Evolutionary conservation across 192 early-diverging fungal species (phyloP), one percentile per base, ranked within the genome.

Genomic region (Coemansia sp.): DNA sequence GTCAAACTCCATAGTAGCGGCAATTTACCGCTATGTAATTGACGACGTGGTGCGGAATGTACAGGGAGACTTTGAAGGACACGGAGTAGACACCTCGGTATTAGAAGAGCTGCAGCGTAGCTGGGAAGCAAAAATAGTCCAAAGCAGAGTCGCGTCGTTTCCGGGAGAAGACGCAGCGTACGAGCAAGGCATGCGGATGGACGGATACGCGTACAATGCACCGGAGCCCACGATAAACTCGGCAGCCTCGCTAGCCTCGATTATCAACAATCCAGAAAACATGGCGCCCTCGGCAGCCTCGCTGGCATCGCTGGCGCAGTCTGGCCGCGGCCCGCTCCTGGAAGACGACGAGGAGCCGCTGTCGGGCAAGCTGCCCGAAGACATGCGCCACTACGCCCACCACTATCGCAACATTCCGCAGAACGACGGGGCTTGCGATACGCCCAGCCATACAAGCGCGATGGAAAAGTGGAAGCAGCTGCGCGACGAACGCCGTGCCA

Each of bases 31-130:
- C 36, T 86, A 85, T 62, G 89, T 98, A 39, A 96, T 98, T 58
- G 87, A 91, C 74, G 93, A 98, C 58, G 96, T 98, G 42, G 90
- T 94, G 55, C 82, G 85, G 49, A 88, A 93, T 60, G 86, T 92
- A 20, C 84, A 85, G 37, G 79, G 81, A 11, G 88, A 93, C 37
- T 98, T 96, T 84, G 89, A 90, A 39, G 87, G 90, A 53, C 83
- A 90, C 71, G 96, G 96, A 28, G 82, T 96, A 17, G 88, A 94
- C 51, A 90, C 92, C 23, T 80, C 87, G 20, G 87, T 94, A 17
- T 80, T 98, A 28, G 81, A 83, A 30, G 93, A 96, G 56, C 79
- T 98, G 53, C 86, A 92, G 60, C 80, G 87, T 26, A 64, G 56
- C 44, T 81, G 86, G 86, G 84, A 88, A 55, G 66, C 75, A 16